These are phyloP conservation scores for Xanthoparmelia taractica DNA, from an alignment of 495 filamentous ascomycete genomes.

Conservation along the genomic window DNA sequence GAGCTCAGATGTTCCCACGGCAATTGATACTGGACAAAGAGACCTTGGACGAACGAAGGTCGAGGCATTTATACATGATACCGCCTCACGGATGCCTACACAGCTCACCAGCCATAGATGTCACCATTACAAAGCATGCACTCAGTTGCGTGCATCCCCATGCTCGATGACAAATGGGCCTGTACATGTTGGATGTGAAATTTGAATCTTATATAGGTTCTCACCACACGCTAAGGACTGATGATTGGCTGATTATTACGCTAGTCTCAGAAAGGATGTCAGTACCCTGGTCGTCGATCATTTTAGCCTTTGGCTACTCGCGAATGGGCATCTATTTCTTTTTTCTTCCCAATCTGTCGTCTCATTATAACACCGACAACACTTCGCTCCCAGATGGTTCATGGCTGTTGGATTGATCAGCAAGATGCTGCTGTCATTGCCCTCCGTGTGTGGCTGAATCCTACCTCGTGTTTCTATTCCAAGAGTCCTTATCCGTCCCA, in stretches of 20 bases:
- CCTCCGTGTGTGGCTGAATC: background rate
- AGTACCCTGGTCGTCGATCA: constrained; percentile 3
- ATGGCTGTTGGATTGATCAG: background rate
- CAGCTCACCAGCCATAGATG: background rate
- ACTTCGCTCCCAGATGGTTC: background rate
- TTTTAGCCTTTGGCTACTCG: background rate
- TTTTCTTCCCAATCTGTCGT: background rate
- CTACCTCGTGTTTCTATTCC: too few relatives aligned
- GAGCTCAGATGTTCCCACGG: too few relatives aligned
- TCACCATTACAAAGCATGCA: background rate
- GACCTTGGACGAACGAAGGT: background rate
- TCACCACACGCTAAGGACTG: too few relatives aligned
- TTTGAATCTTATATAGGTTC: too few relatives aligned
- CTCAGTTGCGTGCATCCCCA: background rate
- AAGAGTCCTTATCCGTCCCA: background rate
- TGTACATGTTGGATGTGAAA: background rate
- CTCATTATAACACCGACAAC: background rate
- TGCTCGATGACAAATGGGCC: background rate
- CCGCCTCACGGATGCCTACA: too few relatives aligned
- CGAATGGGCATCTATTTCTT: background rate
- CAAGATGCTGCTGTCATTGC: background rate
- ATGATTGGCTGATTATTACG: background rate
- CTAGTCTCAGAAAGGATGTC: constrained; percentile 2
- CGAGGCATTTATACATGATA: background rate
- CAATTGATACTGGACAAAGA: too few relatives aligned